Base-by-base conservation (phyloP, 345 rosid species). In the Lepidium africanum region DNA sequence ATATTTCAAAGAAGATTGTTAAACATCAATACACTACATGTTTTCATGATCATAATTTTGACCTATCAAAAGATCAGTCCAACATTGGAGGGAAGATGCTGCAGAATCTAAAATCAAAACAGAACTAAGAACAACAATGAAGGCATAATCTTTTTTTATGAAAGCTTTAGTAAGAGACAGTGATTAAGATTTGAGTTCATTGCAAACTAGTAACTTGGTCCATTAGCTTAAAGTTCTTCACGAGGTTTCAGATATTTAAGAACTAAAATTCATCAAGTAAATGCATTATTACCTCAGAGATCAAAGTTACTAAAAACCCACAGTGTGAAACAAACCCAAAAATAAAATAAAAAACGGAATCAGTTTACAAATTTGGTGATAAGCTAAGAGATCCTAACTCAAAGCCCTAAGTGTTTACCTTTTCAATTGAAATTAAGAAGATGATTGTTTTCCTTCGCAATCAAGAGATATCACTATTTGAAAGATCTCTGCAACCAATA, bases 361-460 rank as follows among this genome's bases (percentile, higher is more conserved):
- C 40, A 64, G 5, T 0, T 49, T 30, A 19, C 59, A 54, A 36
- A 56, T 8, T 53, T 12, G 38, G 27, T 16, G 63, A 59, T 14
- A 52, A 52, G 17, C 40, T 38, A 41, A 40, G 32, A 33, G 21
- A 59, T 58, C 27, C 58, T 49, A 50, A 48, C 15, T 69, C 66
- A 0, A 43, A 19, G 9, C 17, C n/a, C 6, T 0, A 48, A 50
- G 10, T 8, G 49, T 45, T 40, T 0, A 21, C 74, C 72, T 74
- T 30, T 3, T 7, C n/a, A 55, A 21, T 14, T 19, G 6, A 65
- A 58, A 59, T 80, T 49, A 91, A 7, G 90, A 83, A 65, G 91
- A 45, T 0, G 90, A 71, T 71, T 63, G 87, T 71, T 48, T 64
- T 14, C 95, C 93, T 59, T 87, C 87, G 36, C 98, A 93, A 53